Evolutionary conservation across 2,329 filamentous ascomycete species (phyloP).

Genomic region (Pestalotiopsis sp.): DNA sequence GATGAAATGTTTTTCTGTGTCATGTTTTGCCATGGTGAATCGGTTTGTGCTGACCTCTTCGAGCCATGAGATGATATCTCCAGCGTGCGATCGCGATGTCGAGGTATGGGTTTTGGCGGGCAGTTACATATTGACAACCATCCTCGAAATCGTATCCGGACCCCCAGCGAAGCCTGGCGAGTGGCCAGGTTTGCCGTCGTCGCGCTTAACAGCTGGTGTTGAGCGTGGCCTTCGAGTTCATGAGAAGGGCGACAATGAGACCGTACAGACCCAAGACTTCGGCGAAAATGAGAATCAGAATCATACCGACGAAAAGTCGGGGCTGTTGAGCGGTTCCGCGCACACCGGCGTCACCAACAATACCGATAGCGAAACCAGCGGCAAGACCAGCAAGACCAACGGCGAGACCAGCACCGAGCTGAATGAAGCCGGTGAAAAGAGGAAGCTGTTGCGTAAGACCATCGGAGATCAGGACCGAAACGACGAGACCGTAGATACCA

Average conservation of each 20-base stretch:
- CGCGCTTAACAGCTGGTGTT: constrained; percentile 60
- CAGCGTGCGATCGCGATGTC: neutral
- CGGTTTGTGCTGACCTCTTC: neutral
- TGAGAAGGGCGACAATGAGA: constrained; percentile 96
- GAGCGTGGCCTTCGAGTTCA: constrained; percentile 90
- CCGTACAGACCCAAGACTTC: constrained; percentile 99
- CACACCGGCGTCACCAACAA: constrained; percentile 83
- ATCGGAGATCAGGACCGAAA: constrained; percentile 84
- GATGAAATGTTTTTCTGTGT: neutral
- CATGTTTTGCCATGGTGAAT: neutral
- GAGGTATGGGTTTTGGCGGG: constrained; percentile 5
- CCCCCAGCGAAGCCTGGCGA: neutral
- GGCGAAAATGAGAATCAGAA: constrained; percentile 98
- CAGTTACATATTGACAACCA: constrained; percentile 6
- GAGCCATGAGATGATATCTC: neutral
- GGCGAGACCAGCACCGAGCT: constrained; percentile 79
- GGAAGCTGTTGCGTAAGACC: constrained; percentile 70
- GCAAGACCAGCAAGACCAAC: constrained; percentile 83
- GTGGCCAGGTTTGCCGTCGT: neutral
- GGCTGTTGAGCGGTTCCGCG: constrained; percentile 83
- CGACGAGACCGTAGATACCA: constrained; percentile 94
- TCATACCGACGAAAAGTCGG: constrained; percentile 93
- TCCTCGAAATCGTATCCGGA: neutral
- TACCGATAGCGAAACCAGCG: constrained; percentile 80
- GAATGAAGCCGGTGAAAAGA: constrained; percentile 82